A percentile compares a stretch with the other conserved stretches of the same genome.
Conservation (phyloP, 2,329 filamentous ascomycete genomes). For the Myriosclerotinia curreyana region DNA sequence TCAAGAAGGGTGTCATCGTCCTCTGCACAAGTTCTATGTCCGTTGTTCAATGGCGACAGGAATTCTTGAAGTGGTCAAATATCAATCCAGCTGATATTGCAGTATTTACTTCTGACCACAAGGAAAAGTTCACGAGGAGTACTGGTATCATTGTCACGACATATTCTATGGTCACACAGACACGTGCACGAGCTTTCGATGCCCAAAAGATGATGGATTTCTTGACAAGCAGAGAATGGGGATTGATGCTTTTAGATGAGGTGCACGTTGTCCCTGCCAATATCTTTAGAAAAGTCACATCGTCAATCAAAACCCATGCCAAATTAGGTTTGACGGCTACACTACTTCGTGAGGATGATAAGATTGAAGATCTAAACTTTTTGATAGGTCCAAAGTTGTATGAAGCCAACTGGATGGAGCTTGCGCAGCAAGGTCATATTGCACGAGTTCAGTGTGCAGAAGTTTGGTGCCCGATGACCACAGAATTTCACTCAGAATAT, state of each 20-base stretch:
- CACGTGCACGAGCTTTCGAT: conserved; percentile 81
- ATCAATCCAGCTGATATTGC: conserved; percentile 91
- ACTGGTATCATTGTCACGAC: conserved; percentile 97
- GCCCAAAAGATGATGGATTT: conserved; percentile 98
- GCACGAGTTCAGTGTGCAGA: conserved; percentile 96
- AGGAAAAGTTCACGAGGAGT: conserved; percentile 78
- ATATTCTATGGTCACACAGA: conserved; percentile 98
- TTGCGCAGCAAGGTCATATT: conserved; percentile 95
- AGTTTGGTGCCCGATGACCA: conserved; percentile 99
- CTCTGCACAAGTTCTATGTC: conserved; percentile 98
- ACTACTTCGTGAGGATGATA: conserved; percentile 92
- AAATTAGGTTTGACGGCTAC: conserved; percentile 95
- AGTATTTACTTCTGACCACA: conserved; percentile 91
- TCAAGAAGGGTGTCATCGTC: conserved; percentile 94
- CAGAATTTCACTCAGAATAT: conserved; percentile 96
- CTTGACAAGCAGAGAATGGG: conserved; percentile 86
- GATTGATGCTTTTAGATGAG: conserved; percentile 93
- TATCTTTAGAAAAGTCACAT: conserved; percentile 93
- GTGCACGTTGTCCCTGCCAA: conserved; percentile 97
- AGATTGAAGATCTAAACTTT: conserved; percentile 96
- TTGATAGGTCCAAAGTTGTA: conserved; percentile 96
- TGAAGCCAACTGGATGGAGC: conserved; percentile 99
- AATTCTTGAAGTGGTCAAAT: conserved; percentile 99
- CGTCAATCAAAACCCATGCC: conserved; percentile 88
- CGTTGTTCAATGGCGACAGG: conserved; percentile 91